These are phyloP conservation scores for Leccinum insolens DNA, from an alignment of 1,284 basidiomycete genomes.

Conservation along the genomic window DNA sequence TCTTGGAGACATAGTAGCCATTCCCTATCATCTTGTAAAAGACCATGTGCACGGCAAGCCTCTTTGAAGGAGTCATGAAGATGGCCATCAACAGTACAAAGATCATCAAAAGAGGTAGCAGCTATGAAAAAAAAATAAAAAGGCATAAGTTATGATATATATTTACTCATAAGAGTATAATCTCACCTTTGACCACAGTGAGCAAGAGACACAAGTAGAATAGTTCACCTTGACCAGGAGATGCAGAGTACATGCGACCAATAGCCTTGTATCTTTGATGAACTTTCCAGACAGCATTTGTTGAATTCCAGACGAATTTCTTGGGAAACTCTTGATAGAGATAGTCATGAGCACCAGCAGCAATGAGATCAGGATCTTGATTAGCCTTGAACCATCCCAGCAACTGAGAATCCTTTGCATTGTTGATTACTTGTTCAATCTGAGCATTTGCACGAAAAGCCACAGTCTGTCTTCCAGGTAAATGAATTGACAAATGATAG, in stretches of 20 bases:
- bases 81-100: too few relatives aligned
- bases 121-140: too few relatives aligned
- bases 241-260: conserved; percentile 37
- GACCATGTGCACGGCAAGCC: too few relatives aligned
- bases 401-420: not conserved
- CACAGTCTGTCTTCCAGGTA: conserved; percentile 36
- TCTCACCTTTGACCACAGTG: too few relatives aligned
- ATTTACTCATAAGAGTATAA: conserved; percentile 1
- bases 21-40: too few relatives aligned
- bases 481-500: conserved; percentile 17
- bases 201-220: conserved; percentile 34
- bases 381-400: conserved; percentile 47
- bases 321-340: conserved; percentile 48
- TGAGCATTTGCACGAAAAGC: conserved; percentile 32
- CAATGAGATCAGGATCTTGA: conserved; percentile 23
- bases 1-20: too few relatives aligned
- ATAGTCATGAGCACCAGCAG: conserved; percentile 29
- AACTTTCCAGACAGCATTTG: not conserved
- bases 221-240: conserved; percentile 29
- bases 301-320: conserved; percentile 23
- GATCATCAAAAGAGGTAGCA: too few relatives aligned
- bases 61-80: too few relatives aligned
- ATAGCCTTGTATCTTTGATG: conserved; percentile 24
- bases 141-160: too few relatives aligned
- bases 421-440: conserved; percentile 19